Evolutionary conservation across 1,284 basidiomycete genomes (phyloP), one percentile per base, ranked within the genome.

Genomic region (Fomes fomentarius): DNA sequence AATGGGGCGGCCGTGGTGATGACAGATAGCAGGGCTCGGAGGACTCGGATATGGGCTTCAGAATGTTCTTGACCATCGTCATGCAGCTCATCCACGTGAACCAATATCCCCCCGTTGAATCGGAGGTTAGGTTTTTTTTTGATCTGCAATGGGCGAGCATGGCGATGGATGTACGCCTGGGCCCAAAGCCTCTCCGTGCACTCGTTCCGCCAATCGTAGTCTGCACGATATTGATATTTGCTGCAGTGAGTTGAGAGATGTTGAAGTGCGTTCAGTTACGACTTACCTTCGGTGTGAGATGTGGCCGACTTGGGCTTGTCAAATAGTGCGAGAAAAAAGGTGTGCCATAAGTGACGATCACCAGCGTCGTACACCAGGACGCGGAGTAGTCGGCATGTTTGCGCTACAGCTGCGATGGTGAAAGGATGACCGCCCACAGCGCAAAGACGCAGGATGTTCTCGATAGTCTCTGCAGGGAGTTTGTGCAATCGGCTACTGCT

Each of bases 341-440:
- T 69, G n/a, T 80, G 69, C 81, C 81, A 83, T 14, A 84, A 66
- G 60, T 81, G 80, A 12, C 71, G 67, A 54, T 81, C 77, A 0
- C 65, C 39, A 1, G 74, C 67, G 7, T 63, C 62, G 60, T 80
- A 79, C 17, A 83, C 65, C 26, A 81, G 67, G 9, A 62, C 55
- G 44, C 67, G 66, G 43, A 81, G 67, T 19, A 61, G 58, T n/a
- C 67, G 69, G 55, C 76, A 81, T 19, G 78, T 79, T 57, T 73
- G 71, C 2, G 77, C 68, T 10, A 82, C 58, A 9, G 71, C 62
- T 4, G 78, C 68, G 31, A 79, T 70, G 0, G 73, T 63, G 33
- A 60, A 51, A 3, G 74, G 71, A 38, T 62, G 62, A 2, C 69
- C 70, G 22, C 48, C 40, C 0, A 63, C 63, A 6, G 71, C 63